These are phyloP conservation scores for Tricholoma flavovirens DNA, from an alignment of 768 basidiomycete genomes.

Conservation along the genomic window DNA sequence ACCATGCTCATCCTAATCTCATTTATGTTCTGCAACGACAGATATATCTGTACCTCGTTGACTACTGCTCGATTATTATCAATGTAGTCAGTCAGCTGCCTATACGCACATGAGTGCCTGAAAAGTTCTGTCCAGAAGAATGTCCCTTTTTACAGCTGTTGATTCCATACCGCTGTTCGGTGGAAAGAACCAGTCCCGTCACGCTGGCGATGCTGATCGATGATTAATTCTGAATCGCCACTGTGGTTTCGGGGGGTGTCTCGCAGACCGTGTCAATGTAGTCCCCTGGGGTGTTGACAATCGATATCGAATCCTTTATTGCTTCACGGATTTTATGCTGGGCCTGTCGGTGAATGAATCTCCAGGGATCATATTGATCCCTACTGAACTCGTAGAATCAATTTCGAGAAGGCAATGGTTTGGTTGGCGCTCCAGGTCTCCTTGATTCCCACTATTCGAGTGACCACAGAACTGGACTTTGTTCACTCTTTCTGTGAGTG, in stretches of 20 bases:
- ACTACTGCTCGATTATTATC: not conserved
- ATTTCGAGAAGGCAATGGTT: too few species aligned
- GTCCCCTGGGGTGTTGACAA: not conserved
- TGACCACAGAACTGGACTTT: not conserved
- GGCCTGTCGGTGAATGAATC: not conserved
- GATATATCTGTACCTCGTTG: not conserved
- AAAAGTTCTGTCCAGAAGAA: not conserved
- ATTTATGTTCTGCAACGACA: not conserved
- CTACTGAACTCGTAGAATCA: not conserved
- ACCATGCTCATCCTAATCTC: not conserved
- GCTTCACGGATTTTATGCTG: not conserved
- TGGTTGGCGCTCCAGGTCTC: too few species aligned
- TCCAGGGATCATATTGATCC: not conserved
- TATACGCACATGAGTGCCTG: not conserved
- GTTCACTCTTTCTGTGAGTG: too few species aligned
- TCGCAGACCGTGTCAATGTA: not conserved
- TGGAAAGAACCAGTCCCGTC: not conserved
- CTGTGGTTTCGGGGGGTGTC: not conserved
- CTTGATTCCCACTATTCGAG: not conserved
- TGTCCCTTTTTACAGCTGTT: not conserved
- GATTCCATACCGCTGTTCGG: not conserved
- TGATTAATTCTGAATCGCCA: not conserved
- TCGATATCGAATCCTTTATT: not conserved
- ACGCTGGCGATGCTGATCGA: not conserved
- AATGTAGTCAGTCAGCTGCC: not conserved